Conservation (phyloP, 192 early-diverging fungal genomes). For the Rhizophlyctis rosea region DNA sequence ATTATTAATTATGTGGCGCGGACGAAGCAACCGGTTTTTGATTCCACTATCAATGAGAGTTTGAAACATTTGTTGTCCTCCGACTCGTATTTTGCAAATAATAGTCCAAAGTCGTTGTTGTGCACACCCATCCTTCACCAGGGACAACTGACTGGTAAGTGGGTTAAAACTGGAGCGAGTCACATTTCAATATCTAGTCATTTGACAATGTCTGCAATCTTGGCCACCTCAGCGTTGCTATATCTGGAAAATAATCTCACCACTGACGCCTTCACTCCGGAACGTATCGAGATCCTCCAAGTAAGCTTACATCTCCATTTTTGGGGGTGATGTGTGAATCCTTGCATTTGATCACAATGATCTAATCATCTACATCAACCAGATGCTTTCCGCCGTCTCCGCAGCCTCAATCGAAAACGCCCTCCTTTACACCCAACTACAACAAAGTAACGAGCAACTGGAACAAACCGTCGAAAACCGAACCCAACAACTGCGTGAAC, state of each 20-base stretch:
- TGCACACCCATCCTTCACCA: slow-evolving; percentile 14
- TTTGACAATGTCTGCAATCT: neutral
- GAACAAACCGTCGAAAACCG: slow-evolving; percentile 10
- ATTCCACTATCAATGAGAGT: neutral
- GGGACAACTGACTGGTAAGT: slow-evolving; percentile 15
- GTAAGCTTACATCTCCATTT: too few species aligned
- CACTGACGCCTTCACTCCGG: slow-evolving; percentile 3
- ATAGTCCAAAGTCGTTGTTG: neutral
- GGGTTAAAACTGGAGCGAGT: neutral
- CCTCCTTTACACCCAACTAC: slow-evolving; percentile 8
- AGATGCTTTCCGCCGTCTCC: slow-evolving; percentile 7
- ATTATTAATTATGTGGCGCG: slow-evolving; percentile 9
- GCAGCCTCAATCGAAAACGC: slow-evolving; percentile 21
- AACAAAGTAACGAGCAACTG: slow-evolving; percentile 3
- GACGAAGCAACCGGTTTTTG: slow-evolving; percentile 4
- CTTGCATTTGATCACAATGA: too few species aligned
- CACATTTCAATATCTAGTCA: neutral
- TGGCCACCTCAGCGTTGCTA: neutral
- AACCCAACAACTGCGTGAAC: slow-evolving; percentile 5
- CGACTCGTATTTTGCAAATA: slow-evolving; percentile 1
- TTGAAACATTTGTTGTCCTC: neutral
- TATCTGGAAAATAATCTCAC: slow-evolving; percentile 17
- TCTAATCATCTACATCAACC: too few species aligned
- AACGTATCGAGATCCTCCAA: slow-evolving; percentile 12
- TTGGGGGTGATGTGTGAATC: too few species aligned